Conservation (phyloP, 176 grass and related monocot species). For the Elaeis guineensis region DNA sequence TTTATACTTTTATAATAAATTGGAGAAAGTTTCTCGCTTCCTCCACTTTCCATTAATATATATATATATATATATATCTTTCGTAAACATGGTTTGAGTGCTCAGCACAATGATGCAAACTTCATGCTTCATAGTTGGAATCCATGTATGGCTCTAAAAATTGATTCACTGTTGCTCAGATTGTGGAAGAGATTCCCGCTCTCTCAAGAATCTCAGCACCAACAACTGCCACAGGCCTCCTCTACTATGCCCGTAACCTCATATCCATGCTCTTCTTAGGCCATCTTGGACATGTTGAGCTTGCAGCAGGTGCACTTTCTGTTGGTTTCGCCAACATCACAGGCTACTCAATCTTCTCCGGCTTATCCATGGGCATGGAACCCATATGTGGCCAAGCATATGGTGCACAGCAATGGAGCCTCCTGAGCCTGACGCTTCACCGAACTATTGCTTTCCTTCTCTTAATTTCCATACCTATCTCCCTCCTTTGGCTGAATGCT, state of each 20-base stretch:
- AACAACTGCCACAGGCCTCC: slow-evolving; percentile 59
- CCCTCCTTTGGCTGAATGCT: slow-evolving; percentile 45
- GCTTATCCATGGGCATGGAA: slow-evolving; percentile 88
- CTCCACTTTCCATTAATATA: too few species aligned
- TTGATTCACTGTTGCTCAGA: slow-evolving; percentile 24
- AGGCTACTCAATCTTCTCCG: slow-evolving; percentile 83
- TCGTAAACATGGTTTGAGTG: too few species aligned
- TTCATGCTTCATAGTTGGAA: too few species aligned
- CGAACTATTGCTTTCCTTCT: slow-evolving; percentile 74
- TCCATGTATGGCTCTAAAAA: too few species aligned
- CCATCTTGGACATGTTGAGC: slow-evolving; percentile 54
- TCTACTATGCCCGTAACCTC: slow-evolving; percentile 75
- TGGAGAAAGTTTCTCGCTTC: too few species aligned
- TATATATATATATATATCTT: too few species aligned
- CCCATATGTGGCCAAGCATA: slow-evolving; percentile 93
- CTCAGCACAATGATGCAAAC: too few species aligned
- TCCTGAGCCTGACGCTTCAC: slow-evolving; percentile 73
- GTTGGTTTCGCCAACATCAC: slow-evolving; percentile 94
- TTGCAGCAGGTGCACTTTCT: slow-evolving; percentile 71
- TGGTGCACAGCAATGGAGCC: slow-evolving; percentile 49
- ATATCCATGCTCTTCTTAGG: slow-evolving; percentile 97
- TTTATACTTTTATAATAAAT: too few species aligned
- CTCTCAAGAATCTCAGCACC: slow-evolving; percentile 72
- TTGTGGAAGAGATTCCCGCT: slow-evolving; percentile 54
- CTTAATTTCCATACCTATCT: slow-evolving; percentile 49